These are phyloP conservation scores for Novymonas esmeraldas DNA, from an alignment of 208 protist genomes.

Conservation along the genomic window DNA sequence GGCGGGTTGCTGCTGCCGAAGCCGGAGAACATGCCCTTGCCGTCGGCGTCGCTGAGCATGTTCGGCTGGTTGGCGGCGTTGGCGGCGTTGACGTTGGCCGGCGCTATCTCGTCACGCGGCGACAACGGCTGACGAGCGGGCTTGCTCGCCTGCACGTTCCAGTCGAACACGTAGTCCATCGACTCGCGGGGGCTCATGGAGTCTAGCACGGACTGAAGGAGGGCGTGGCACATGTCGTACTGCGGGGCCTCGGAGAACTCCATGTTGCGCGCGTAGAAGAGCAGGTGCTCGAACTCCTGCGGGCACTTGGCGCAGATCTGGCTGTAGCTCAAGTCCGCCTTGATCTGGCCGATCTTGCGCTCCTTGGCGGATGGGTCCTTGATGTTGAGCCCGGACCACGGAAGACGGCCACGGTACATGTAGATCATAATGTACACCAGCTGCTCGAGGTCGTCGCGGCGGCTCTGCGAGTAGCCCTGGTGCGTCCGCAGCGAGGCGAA, in stretches of 20 bases:
- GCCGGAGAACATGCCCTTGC: constrained; percentile 50
- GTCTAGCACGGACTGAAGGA: constrained; percentile 56
- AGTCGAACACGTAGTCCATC: constrained; percentile 60
- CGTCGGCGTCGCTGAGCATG: constrained; percentile 40
- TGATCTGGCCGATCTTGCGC: constrained; percentile 59
- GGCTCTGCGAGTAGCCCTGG: constrained; percentile 90
- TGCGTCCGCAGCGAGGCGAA: constrained; percentile 98
- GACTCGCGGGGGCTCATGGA: constrained; percentile 36
- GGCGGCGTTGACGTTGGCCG: constrained; percentile 9
- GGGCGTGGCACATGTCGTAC: constrained; percentile 82
- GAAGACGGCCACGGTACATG: constrained; percentile 93
- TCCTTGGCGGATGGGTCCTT: constrained; percentile 83
- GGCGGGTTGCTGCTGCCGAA: constrained; percentile 40
- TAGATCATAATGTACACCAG: constrained; percentile 96
- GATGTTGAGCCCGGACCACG: constrained; percentile 94
- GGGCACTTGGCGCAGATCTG: constrained; percentile 79
- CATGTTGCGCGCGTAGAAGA: constrained; percentile 76
- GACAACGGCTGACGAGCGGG: constrained; percentile 5
- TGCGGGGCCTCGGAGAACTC: constrained; percentile 63
- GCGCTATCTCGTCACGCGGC: constrained; percentile 32
- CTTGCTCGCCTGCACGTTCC: constrained; percentile 27
- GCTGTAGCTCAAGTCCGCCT: constrained; percentile 44
- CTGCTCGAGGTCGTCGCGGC: constrained; percentile 91
- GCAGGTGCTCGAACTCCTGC: constrained; percentile 63
- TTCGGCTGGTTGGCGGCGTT: constrained; percentile 34